Evolutionary conservation across 176 grass and related monocot genomes (phyloP).

Genomic region (Tillandsia fasciculata): DNA sequence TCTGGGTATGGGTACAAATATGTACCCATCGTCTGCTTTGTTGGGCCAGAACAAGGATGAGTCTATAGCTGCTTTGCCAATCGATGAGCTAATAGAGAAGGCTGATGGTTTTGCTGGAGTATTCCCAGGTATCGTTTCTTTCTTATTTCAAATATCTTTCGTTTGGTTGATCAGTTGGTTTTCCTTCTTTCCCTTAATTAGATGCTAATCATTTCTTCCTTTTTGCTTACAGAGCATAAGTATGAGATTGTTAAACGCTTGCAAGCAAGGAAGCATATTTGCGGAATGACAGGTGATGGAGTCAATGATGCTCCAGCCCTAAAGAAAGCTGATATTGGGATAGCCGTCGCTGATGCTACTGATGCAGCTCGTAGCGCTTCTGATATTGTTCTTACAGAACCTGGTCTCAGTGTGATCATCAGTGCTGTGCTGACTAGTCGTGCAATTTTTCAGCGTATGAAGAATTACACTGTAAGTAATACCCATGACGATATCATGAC

Average conservation of each 20-base stretch:
- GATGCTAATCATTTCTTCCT: background rate
- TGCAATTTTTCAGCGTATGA: slow-evolving; percentile 95
- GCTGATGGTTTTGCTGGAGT: slow-evolving; percentile 96
- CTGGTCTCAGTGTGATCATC: slow-evolving; percentile 86
- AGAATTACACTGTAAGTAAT: slow-evolving; percentile 70
- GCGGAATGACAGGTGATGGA: slow-evolving; percentile 92
- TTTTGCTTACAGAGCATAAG: slow-evolving; percentile 62
- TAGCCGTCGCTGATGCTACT: slow-evolving; percentile 79
- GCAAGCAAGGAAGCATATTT: slow-evolving; percentile 86
- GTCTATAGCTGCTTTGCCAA: slow-evolving; percentile 55
- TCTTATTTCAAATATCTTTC: slow-evolving; percentile 1
- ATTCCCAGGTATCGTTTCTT: slow-evolving; percentile 51
- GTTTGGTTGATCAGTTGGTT: background rate
- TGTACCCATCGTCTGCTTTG: slow-evolving; percentile 92
- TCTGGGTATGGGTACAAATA: slow-evolving; percentile 91
- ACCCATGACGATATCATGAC: background rate
- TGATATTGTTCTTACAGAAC: slow-evolving; percentile 84
- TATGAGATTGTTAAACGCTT: slow-evolving; percentile 88
- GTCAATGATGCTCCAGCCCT: slow-evolving; percentile 89
- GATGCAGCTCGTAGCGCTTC: slow-evolving; percentile 81
- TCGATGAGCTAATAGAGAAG: slow-evolving; percentile 89
- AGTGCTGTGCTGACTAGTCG: slow-evolving; percentile 87
- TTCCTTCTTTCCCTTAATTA: background rate
- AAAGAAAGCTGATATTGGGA: slow-evolving; percentile 93
- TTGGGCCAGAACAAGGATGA: slow-evolving; percentile 70